phyloP scores from a whole-genome alignment of 306 rosid species.

The Dryas alaskensis region DNA sequence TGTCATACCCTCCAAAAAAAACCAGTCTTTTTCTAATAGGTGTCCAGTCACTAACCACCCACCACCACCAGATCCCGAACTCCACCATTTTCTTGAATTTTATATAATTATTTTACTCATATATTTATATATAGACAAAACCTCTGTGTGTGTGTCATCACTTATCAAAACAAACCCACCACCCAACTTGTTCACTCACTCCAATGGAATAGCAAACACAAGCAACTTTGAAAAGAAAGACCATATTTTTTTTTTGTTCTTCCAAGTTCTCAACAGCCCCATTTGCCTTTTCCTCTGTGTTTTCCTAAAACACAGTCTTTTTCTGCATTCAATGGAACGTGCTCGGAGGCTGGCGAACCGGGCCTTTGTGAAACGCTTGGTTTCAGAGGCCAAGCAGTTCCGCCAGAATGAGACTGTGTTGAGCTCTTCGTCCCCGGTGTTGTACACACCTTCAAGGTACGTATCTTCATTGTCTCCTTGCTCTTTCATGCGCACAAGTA shows the following conservation, averaged over 20 bases:
- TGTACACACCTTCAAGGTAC: constrained; percentile 60
- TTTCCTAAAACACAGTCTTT: neutral
- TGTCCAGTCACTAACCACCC: constrained; percentile 60
- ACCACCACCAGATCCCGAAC: constrained; percentile 45
- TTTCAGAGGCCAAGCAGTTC: constrained; percentile 66
- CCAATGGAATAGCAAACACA: constrained; percentile 20
- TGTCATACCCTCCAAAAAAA: constrained; percentile 5
- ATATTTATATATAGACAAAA: constrained; percentile 13
- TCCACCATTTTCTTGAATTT: constrained; percentile 20
- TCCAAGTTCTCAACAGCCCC: constrained; percentile 24
- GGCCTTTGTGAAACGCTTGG: constrained; percentile 76
- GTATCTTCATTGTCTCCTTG: constrained; percentile 66
- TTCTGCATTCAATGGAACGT: constrained; percentile 68
- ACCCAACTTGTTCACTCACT: constrained; percentile 21
- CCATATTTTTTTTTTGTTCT: neutral
- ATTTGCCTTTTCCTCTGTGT: constrained; percentile 8
- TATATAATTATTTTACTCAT: neutral
- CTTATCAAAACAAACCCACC: constrained; percentile 21
- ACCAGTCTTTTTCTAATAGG: constrained; percentile 56
- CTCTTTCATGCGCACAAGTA: constrained; percentile 34
- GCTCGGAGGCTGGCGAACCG: constrained; percentile 88
- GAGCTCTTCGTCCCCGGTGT: constrained; percentile 47
- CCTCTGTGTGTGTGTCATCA: constrained; percentile 16
- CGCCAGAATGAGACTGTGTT: constrained; percentile 46
- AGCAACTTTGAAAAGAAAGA: neutral